These are phyloP conservation scores for Debaryomyces tyrocola DNA, from an alignment of 805 yeast species.

Conservation along the genomic window DNA sequence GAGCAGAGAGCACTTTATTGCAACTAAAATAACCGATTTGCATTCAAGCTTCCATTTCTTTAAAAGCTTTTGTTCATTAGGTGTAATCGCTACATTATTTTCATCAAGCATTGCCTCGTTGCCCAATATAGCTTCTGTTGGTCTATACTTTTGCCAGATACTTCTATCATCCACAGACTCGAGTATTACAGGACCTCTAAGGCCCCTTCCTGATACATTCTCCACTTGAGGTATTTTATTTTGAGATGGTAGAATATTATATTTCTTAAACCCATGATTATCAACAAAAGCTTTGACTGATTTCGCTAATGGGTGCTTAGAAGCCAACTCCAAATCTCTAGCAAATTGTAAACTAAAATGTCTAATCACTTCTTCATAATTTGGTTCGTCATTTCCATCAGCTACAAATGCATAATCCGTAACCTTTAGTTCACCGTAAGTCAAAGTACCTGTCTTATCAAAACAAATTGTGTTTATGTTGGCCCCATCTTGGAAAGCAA, in stretches of 20 bases:
- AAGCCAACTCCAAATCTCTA: conserved; percentile 59
- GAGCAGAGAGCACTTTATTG: conserved; percentile 30
- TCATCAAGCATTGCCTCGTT: conserved; percentile 61
- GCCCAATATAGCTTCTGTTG: conserved; percentile 49
- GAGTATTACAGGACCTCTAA: conserved; percentile 43
- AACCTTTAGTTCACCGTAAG: conserved; percentile 61
- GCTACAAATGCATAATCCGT: conserved; percentile 45
- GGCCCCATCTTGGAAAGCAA: conserved; percentile 78
- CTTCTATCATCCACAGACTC: conserved; percentile 14
- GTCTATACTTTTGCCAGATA: conserved; percentile 33
- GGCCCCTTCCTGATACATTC: conserved; percentile 62
- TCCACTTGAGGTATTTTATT: conserved; percentile 48
- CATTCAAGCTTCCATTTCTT: conserved; percentile 60
- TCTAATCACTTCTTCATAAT: conserved; percentile 11
- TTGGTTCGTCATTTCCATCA: conserved; percentile 13
- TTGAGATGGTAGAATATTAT: conserved; percentile 18
- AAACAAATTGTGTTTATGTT: conserved; percentile 63
- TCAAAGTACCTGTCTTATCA: conserved; percentile 79
- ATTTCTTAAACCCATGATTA: conserved; percentile 28
- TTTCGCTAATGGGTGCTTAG: conserved; percentile 67
- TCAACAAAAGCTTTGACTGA: conserved; percentile 46
- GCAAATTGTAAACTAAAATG: conserved; percentile 46
- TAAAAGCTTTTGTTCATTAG: conserved; percentile 33
- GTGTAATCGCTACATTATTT: conserved; percentile 37
- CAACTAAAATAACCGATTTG: conserved; percentile 62